Evolutionary conservation across 2,329 filamentous ascomycete genomes (phyloP).

Genomic region (Epichloe sibirici): DNA sequence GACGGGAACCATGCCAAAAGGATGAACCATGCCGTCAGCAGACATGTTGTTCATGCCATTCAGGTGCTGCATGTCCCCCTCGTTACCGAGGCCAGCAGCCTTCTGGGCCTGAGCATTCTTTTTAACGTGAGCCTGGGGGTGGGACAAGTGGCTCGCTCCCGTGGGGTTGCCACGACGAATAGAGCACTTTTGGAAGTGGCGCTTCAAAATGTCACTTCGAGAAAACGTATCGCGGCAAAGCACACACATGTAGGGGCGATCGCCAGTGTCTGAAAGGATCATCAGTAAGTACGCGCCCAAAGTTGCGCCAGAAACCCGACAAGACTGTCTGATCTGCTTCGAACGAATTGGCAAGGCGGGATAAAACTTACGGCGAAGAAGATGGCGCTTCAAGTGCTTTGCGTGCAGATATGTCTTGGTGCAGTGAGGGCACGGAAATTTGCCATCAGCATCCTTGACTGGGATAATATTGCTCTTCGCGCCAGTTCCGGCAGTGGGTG

Average conservation of each 20-base stretch:
- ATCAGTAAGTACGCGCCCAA: conserved; percentile 15
- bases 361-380: conserved; percentile 74
- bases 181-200: conserved; percentile 98
- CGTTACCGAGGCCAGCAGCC: conserved; percentile 36
- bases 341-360: not conserved
- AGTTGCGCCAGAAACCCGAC: conserved; percentile 13
- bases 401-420: conserved; percentile 96
- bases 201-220: conserved; percentile 94
- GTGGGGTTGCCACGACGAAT: conserved; percentile 92
- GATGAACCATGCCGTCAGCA: conserved; percentile 44
- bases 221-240: conserved; percentile 97
- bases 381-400: conserved; percentile 94
- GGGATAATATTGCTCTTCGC: conserved; percentile 76
- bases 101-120: conserved; percentile 55
- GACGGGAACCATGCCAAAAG: conserved; percentile 44
- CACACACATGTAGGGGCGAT: conserved; percentile 96
- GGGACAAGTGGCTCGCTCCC: conserved; percentile 85
- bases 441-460: conserved; percentile 91
- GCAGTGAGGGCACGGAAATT: conserved; percentile 96
- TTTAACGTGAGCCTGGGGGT: conserved; percentile 81
- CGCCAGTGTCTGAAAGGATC: conserved; percentile 66
- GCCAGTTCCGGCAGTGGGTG: conserved; percentile 56
- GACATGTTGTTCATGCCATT: conserved; percentile 48
- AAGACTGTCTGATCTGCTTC: not conserved
- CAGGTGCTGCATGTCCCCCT: conserved; percentile 46